Conservation (phyloP, 2,329 filamentous ascomycete species). For the Aspergillus quadrilineatus region DNA sequence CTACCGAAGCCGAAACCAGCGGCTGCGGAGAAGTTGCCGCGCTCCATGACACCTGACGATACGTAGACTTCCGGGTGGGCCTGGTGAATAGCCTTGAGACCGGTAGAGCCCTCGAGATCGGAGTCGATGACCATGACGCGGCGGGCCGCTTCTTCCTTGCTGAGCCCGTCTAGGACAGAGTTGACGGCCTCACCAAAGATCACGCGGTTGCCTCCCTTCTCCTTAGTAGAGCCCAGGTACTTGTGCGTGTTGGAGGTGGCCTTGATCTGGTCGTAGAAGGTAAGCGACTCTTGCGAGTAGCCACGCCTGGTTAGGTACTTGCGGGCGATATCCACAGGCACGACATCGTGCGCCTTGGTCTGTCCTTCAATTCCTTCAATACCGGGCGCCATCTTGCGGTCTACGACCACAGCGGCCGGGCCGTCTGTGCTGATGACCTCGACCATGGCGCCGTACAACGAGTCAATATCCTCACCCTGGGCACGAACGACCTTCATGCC, state of each 20-base stretch:
- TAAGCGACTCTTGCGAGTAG: constrained; percentile 34
- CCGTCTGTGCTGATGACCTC: constrained; percentile 34
- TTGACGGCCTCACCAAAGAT: constrained; percentile 44
- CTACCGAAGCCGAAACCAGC: constrained; percentile 41
- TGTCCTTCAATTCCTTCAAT: constrained; percentile 39
- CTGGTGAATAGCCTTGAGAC: constrained; percentile 38
- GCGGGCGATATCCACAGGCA: constrained; percentile 37
- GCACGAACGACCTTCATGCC: constrained; percentile 38
- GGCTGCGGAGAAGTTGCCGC: constrained; percentile 43
- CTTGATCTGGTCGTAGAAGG: constrained; percentile 38
- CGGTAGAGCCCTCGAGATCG: constrained; percentile 42
- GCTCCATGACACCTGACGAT: constrained; percentile 42
- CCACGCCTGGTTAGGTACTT: constrained; percentile 40
- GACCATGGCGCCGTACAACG: constrained; percentile 34
- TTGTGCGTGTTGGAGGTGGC: constrained; percentile 30
- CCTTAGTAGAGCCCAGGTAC: constrained; percentile 36
- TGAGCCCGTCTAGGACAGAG: constrained; percentile 35
- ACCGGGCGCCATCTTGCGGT: constrained; percentile 39
- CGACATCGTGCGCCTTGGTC: constrained; percentile 39
- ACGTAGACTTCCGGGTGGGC: constrained; percentile 41
- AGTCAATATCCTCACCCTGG: constrained; percentile 39
- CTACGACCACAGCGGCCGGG: constrained; percentile 32
- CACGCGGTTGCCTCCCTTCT: constrained; percentile 38
- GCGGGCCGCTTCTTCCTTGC: constrained; percentile 38
- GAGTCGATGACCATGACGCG: constrained; percentile 44